A percentile compares a stretch with the other conserved stretches of the same genome.
Evolutionary conservation across 2,329 filamentous ascomycete genomes (phyloP).

Genomic region (Trichoderma lentiforme): DNA sequence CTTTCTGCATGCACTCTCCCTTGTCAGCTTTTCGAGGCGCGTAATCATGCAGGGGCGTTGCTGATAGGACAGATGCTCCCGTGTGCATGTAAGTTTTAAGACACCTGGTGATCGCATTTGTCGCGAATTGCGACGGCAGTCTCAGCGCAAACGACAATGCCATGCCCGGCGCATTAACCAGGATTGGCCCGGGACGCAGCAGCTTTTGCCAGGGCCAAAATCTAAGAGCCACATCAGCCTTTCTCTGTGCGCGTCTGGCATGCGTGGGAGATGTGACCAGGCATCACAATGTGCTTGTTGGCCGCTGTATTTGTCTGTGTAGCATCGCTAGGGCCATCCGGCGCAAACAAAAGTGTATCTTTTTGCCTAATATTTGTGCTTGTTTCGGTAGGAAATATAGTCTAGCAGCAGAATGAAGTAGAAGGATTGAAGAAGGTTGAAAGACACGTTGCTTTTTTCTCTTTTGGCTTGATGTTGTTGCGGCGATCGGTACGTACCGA

Average conservation of each 20-base stretch:
- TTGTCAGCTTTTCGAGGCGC: constrained; percentile 3
- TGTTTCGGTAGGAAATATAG: neutral
- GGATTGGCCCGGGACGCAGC: constrained; percentile 5
- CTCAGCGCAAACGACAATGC: constrained; percentile 2
- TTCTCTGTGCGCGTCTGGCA: neutral
- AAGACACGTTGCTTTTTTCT: neutral
- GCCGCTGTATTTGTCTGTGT: neutral
- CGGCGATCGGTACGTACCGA: neutral
- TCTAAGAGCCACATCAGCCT: neutral
- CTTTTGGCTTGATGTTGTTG: neutral
- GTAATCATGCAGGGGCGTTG: constrained; percentile 12
- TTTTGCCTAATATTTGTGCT: neutral
- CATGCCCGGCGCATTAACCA: neutral
- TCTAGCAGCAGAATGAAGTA: neutral
- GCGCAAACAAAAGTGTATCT: neutral
- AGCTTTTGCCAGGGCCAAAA: neutral
- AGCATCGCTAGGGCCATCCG: neutral
- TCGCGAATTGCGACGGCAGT: constrained; percentile 8
- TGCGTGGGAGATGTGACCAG: neutral
- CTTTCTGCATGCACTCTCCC: constrained; percentile 5
- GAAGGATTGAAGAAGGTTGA: neutral
- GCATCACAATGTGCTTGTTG: neutral
- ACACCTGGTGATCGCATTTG: constrained; percentile 4
- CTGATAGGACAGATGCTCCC: constrained; percentile 10
- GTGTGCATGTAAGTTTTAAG: neutral